Conservation (phyloP, 2,329 filamentous ascomycete genomes). For the Fusarium protoensiforme region DNA sequence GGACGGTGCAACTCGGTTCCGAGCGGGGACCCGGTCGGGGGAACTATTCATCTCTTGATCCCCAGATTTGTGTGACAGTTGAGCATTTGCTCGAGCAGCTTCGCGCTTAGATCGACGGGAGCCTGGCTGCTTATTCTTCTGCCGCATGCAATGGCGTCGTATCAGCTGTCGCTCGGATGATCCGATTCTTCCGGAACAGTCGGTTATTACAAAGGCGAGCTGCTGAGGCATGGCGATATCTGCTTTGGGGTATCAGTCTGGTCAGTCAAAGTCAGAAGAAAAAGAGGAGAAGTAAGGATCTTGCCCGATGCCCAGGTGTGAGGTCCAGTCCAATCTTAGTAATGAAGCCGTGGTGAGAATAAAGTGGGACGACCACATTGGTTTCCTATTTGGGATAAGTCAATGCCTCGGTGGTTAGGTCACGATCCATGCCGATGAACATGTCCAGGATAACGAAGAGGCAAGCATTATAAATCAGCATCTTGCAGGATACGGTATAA, state of each 20-base stretch:
- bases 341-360: neutral
- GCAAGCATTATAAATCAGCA: neutral
- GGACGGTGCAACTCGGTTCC: neutral
- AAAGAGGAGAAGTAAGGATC: neutral
- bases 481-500: neutral
- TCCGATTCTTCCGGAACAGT: neutral
- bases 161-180: neutral
- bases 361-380: neutral
- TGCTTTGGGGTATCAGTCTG: neutral
- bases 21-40: neutral
- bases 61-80: neutral
- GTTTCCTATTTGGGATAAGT: neutral
- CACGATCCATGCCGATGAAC: neutral
- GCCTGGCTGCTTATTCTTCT: neutral
- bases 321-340: neutral
- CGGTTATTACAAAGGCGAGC: neutral
- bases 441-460: too few relatives aligned
- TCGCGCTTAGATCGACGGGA: neutral
- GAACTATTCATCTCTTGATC: neutral
- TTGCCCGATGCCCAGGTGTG: neutral
- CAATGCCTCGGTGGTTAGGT: neutral
- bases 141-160: neutral
- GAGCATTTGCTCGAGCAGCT: neutral
- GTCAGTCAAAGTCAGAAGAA: neutral
- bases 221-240: neutral